Percentiles rank a stretch among this genome's conserved stretches.
Evolutionary conservation across 208 protist species (phyloP).

Genomic region (Leishmania tarentolae): DNA sequence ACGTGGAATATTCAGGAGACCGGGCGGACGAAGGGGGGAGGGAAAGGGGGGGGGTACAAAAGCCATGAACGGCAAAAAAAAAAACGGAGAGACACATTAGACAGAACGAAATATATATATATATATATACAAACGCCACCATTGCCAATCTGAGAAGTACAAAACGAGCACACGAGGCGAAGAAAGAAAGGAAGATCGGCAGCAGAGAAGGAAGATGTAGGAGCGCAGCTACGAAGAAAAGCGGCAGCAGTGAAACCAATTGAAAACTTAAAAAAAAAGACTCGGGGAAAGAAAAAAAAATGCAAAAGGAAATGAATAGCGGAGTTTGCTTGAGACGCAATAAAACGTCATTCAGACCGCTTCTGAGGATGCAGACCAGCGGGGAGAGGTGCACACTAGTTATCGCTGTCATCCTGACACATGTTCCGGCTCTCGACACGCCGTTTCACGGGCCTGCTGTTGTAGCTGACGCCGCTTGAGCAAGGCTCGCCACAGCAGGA

Average conservation of each 20-base stretch:
- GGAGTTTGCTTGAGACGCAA: neutral
- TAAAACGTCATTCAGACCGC: neutral
- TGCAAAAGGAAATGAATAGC: neutral
- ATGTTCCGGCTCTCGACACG: neutral
- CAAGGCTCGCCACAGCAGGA: neutral
- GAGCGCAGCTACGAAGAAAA: neutral
- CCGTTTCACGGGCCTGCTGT: constrained; percentile 1
- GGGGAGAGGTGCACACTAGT: neutral
- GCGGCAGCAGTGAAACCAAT: neutral
- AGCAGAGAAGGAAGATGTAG: neutral
- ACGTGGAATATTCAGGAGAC: neutral
- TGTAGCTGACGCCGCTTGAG: constrained; percentile 4
- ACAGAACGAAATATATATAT: neutral
- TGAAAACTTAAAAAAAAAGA: neutral
- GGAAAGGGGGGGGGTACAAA: neutral
- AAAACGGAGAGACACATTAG: neutral
- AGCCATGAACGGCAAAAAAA: neutral
- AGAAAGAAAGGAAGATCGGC: neutral
- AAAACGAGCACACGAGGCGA: neutral
- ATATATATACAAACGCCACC: neutral
- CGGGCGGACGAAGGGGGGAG: neutral
- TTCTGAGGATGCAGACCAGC: neutral
- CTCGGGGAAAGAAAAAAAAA: neutral
- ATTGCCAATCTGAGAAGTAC: neutral
- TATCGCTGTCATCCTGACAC: neutral